These are phyloP conservation scores for Apiospora arundinis DNA, from an alignment of 2,329 filamentous ascomycete species.

Conservation along the genomic window DNA sequence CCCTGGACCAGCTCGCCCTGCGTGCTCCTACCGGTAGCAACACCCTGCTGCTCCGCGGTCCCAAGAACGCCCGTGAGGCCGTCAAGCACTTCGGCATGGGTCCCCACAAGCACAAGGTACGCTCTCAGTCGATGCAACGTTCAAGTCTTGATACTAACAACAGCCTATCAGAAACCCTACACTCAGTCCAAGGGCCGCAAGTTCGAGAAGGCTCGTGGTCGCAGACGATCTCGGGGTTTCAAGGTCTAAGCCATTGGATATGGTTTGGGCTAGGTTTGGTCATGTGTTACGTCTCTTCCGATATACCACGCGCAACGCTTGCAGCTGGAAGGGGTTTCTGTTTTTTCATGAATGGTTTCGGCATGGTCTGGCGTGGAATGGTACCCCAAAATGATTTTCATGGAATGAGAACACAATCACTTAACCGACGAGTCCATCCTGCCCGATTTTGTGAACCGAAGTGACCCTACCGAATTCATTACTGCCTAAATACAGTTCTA, in stretches of 20 bases:
- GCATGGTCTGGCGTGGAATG: constrained; percentile 55
- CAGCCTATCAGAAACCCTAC: constrained; percentile 78
- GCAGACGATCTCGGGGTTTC: constrained; percentile 98
- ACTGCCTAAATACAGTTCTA: neutral
- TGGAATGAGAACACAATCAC: constrained; percentile 41
- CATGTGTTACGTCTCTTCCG: constrained; percentile 39
- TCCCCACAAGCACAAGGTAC: constrained; percentile 95
- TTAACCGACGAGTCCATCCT: constrained; percentile 27
- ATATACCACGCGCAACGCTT: constrained; percentile 37
- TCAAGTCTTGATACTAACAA: neutral
- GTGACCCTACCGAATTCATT: neutral
- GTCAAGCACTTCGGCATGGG: constrained; percentile 99
- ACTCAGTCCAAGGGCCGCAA: constrained; percentile 99
- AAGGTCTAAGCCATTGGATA: constrained; percentile 82
- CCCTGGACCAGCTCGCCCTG: constrained; percentile 95
- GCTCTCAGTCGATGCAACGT: constrained; percentile 20
- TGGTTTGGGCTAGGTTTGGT: constrained; percentile 35
- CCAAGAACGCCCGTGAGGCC: constrained; percentile 97
- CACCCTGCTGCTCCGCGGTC: constrained; percentile 94
- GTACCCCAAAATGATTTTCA: constrained; percentile 48
- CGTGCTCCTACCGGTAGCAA: constrained; percentile 95
- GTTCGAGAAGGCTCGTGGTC: constrained; percentile 99
- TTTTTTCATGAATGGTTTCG: constrained; percentile 42
- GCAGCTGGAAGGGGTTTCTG: constrained; percentile 36
- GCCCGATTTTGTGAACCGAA: neutral